Base-by-base conservation (phyloP, 768 basidiomycete species). In the Boletus barrowsii region DNA sequence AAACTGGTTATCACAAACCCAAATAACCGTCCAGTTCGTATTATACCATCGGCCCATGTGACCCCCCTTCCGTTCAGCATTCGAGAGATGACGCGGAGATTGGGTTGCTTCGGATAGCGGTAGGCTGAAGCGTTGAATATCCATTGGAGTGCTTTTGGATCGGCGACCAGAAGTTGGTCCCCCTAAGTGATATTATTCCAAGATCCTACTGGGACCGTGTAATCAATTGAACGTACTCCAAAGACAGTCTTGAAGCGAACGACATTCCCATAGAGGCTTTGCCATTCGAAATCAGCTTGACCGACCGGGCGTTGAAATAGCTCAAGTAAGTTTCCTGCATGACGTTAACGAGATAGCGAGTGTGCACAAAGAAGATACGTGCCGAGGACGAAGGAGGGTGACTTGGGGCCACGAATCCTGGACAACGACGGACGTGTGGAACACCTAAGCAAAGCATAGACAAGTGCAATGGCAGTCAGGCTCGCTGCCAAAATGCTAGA, bases 111-210 rank as follows among this genome's bases (percentile, higher is more conserved):
- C 24, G 61, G 63, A 54, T 75, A 82, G 24, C 68, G 67, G 52
- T 81, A 78, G 3, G 70, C 75, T 3, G 75, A 70, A 2, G 76
- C 76, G 29, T 74, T 72, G 55, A 76, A 73, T 36, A 81, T 70
- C 48, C 60, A 60, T 36, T 66, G 69, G 0, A 73, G 41, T 7
- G 78, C 79, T 57, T 82, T 81, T 5, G 78, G 74, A 61, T 82
- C 80, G 6, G 76, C 66, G 4, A 81, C 58, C 33, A 79, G 60
- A 17, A 81, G 74, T 26, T 73, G 68, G 51, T 80, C 74, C 57
- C 73, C 75, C 79, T 80, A 18, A 14, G n/a, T 17, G 4, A 17
- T 36, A 36, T 13, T 13, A 36, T 36, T 36, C 33, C 33, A 35
- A 35, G 29, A 29, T 29, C 29, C 6, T 14, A 14, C 33, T 35